Base-by-base conservation (phyloP, 2,329 filamentous ascomycete species). In the Dactylellina haptotyla region DNA sequence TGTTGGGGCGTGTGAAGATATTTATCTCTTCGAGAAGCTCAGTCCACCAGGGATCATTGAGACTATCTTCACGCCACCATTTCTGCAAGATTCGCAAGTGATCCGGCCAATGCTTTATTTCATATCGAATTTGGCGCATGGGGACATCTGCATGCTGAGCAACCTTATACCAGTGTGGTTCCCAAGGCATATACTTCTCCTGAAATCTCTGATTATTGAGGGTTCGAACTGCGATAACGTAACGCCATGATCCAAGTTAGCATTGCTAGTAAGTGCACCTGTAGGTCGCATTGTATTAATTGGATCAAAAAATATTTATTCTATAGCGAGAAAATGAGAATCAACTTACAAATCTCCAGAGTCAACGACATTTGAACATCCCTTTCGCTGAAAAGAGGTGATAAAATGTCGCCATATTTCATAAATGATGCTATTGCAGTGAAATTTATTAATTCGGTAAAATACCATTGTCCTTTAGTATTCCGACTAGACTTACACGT, bases 91-190 rank as follows among this genome's bases (percentile, higher is more conserved):
- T 51, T 4, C 39, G 26, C 4, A 69, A 30, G 32, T 69, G 64
- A 34, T 69, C 64, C 20, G 43, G 45, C 64, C 64, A 69, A 39
- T 69, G 64, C 6, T 69, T 54, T 4, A 72, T 54, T 51, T 72
- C 66, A 26, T 72, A 72, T 48, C 66, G 57, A 26, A 10, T 34
- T 28, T 12, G n/a, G 14, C 32, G 32, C 6, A 14, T 65, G 61
- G n/a, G n/a, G n/a, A n/a, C n/a, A n/a, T n/a, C n/a, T n/a, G n/a
- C n/a, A n/a, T n/a, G n/a, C n/a, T n/a, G n/a, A n/a, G n/a, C n/a
- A n/a, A n/a, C n/a, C n/a, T 51, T 43, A 8, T 61, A 32, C 53
- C 41, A 66, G 12, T 58, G 48, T 1, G 14, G n/a, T 0, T 3
- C 30, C 65, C 65, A 70, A 4, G 56, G 41, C 65, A 70, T 70